Conservation (phyloP, 768 basidiomycete genomes). For the Chlorophyllum brunneum region DNA sequence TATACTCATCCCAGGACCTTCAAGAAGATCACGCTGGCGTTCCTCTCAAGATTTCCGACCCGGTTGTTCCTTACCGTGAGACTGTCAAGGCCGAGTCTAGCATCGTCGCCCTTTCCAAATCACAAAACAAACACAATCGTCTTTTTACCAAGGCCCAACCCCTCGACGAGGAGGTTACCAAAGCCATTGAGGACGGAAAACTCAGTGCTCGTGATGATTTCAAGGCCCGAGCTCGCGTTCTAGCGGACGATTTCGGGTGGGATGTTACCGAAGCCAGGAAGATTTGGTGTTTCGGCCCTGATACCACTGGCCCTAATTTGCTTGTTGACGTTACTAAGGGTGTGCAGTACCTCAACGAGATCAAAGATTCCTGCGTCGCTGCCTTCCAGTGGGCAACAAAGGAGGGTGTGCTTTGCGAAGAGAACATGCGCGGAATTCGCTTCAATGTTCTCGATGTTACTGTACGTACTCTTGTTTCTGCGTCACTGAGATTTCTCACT, state of each 20-base stretch:
- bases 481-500: slow-evolving; percentile 5
- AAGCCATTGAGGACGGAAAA: slow-evolving; percentile 86
- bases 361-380: slow-evolving; percentile 99
- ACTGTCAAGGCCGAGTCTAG: slow-evolving; percentile 95
- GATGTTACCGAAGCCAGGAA: slow-evolving; percentile 99
- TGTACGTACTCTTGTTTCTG: slow-evolving; percentile 39
- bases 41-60: slow-evolving; percentile 96
- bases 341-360: slow-evolving; percentile 98
- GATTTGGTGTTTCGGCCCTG: slow-evolving; percentile 99
- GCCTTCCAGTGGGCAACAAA: slow-evolving; percentile 99
- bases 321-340: slow-evolving; percentile 98
- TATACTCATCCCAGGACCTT: slow-evolving; percentile 64
- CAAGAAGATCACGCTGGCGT: slow-evolving; percentile 99
- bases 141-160: slow-evolving; percentile 92
- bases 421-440: slow-evolving; percentile 98
- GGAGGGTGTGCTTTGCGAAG: slow-evolving; percentile 94
- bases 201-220: slow-evolving; percentile 93
- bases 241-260: slow-evolving; percentile 97
- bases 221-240: slow-evolving; percentile 90
- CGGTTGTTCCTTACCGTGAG: slow-evolving; percentile 97
- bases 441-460: slow-evolving; percentile 96
- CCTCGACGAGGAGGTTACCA: slow-evolving; percentile 89
- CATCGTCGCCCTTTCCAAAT: slow-evolving; percentile 96
- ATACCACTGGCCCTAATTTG: slow-evolving; percentile 95
- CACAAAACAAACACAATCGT: slow-evolving; percentile 99